Evolutionary conservation across 495 filamentous ascomycete species (phyloP), one percentile per base, ranked within the genome.

Genomic region (Trichoderma reesei): DNA sequence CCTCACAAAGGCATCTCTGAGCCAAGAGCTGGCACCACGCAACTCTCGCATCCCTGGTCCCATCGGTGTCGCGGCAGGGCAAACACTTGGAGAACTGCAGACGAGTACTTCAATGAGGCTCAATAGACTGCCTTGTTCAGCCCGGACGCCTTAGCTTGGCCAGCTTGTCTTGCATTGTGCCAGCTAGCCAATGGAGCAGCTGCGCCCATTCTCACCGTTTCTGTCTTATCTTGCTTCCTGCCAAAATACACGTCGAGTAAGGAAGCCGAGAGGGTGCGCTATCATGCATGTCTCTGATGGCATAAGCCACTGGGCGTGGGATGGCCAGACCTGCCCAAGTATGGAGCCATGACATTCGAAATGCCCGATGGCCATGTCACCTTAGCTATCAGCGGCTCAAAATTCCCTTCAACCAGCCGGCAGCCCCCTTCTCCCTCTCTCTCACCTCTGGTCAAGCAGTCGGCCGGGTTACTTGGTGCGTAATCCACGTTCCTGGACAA

Each of bases 231-330:
- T 56, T 33, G 51, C 51, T 56, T 20, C 34, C 5, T 56, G 13
- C 33, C 44, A 8, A 18, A 8, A 18, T 16, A 18, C 3, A 20
- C 16, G 20, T 18, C 16, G 31, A 13, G 34, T 26, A 33, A 33
- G 20, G 14, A 56, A 14, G 20, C 8, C 16, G 16, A 5, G 3
- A 56, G 26, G 34, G 20, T 34, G 26, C 26, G 51, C 51, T 26
- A 56, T 56, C 51, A 56, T 56, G 51, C 51, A 56, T 56, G 51
- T 56, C 51, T 56, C 51, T 56, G 26, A 56, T 56, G 16, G 26
- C 51, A 56, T 56, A 56, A 56, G 51, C 51, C 20, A 31, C 34
- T 56, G 10, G 20, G 26, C 51, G 26, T 31, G 48, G 3, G 3
- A 31, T 20, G 33, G 16, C 18, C 10, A 54, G 8, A 7, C 6